Percentiles rank a stretch among this genome's conserved stretches.
phyloP scores from a whole-genome alignment of 768 basidiomycete species.

The Termitomyces sp. region DNA sequence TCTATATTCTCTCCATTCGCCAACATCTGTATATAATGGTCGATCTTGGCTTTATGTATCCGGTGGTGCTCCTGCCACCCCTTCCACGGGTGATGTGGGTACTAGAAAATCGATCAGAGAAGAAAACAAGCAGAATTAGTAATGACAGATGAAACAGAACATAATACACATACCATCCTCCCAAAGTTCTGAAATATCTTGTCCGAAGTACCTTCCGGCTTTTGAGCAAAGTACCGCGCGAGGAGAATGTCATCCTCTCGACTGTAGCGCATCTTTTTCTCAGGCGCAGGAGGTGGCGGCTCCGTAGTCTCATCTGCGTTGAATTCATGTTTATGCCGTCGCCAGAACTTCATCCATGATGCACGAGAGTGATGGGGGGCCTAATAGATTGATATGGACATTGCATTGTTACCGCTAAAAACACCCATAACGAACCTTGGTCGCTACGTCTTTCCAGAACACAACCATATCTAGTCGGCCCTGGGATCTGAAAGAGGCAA shows the following conservation, averaged over 20 bases:
- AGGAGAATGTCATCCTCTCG: conserved; percentile 73
- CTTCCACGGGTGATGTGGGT: conserved; percentile 90
- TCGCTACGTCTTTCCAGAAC: conserved; percentile 75
- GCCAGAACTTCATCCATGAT: conserved; percentile 94
- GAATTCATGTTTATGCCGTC: conserved; percentile 81
- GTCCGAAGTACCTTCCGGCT: conserved; percentile 78
- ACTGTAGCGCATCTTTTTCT: conserved; percentile 87
- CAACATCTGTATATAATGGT: conserved; percentile 65
- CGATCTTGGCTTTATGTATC: conserved; percentile 83
- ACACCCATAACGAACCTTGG: conserved; percentile 37
- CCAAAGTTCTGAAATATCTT: conserved; percentile 82
- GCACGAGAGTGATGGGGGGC: conserved; percentile 88
- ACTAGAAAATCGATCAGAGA: conserved; percentile 30
- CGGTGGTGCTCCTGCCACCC: conserved; percentile 92
- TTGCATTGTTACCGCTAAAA: not conserved
- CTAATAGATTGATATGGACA: conserved; percentile 26
- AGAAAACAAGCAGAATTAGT: not conserved
- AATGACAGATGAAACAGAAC: not conserved
- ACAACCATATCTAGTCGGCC: conserved; percentile 67
- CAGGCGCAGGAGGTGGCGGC: conserved; percentile 68
- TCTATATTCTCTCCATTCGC: conserved; percentile 48
- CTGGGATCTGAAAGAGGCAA: conserved; percentile 34
- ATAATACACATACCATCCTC: conserved; percentile 41
- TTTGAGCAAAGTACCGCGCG: conserved; percentile 65
- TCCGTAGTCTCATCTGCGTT: conserved; percentile 60